Evolutionary conservation across 805 yeast species (phyloP).

Genomic region (Wickerhamiella nectarea): DNA sequence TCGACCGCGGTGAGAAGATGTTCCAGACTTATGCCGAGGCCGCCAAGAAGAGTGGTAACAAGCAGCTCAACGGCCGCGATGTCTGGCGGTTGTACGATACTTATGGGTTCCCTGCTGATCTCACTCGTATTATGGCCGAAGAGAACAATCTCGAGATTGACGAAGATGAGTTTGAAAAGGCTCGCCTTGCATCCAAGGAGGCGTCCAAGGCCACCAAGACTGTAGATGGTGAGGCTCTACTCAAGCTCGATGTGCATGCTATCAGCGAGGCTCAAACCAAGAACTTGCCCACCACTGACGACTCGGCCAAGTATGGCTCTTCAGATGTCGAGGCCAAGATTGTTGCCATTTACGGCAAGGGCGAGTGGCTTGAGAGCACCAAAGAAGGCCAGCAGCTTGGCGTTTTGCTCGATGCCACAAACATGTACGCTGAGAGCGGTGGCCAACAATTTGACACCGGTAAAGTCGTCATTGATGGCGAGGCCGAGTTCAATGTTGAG

Average conservation of each 20-base stretch:
- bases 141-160: constrained; percentile 90
- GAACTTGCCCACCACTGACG: constrained; percentile 67
- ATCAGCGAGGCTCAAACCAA: constrained; percentile 54
- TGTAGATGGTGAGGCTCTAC: constrained; percentile 40
- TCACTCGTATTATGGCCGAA: constrained; percentile 97
- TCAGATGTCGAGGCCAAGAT: constrained; percentile 58
- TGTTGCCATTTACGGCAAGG: constrained; percentile 51
- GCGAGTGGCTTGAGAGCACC: constrained; percentile 35
- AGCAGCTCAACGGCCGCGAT: constrained; percentile 76
- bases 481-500: constrained; percentile 73
- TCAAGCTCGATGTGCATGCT: constrained; percentile 86
- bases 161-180: constrained; percentile 82
- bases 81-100: constrained; percentile 98
- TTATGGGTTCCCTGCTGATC: constrained; percentile 97
- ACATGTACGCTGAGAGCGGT: constrained; percentile 98
- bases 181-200: constrained; percentile 77
- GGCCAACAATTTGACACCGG: constrained; percentile 98
- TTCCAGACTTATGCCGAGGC: constrained; percentile 84
- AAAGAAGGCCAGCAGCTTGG: constrained; percentile 48
- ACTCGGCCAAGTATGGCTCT: constrained; percentile 50
- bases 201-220: constrained; percentile 85
- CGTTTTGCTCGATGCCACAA: constrained; percentile 72
- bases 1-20: constrained; percentile 94
- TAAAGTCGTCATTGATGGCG: constrained; percentile 75
- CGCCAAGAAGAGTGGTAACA: constrained; percentile 62